Percentiles rank a stretch among this genome's conserved stretches.
These are phyloP conservation scores for Trifolium repens DNA, from an alignment of 306 rosid genomes.

Conservation along the genomic window DNA sequence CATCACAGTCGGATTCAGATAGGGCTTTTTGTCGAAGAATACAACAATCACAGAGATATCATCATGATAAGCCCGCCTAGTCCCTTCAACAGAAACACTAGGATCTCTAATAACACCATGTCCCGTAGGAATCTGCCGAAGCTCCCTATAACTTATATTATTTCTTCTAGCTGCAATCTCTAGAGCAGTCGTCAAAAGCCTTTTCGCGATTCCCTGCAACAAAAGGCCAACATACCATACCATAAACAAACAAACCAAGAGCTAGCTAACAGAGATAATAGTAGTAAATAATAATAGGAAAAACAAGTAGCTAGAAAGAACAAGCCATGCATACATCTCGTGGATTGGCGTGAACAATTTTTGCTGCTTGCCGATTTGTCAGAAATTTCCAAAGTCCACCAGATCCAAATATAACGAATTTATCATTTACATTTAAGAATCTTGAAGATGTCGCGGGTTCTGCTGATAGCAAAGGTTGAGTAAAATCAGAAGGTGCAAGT, in stretches of 20 bases:
- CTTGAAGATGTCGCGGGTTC: neutral
- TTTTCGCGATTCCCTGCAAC: too few relatives aligned
- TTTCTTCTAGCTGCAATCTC: too few relatives aligned
- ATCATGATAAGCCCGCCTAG: neutral
- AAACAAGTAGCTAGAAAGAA: neutral
- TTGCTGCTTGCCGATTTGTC: neutral
- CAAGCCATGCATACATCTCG: neutral
- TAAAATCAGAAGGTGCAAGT: neutral
- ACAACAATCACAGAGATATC: neutral
- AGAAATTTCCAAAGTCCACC: neutral
- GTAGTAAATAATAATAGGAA: neutral
- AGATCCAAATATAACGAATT: neutral
- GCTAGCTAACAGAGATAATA: too few relatives aligned
- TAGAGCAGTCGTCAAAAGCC: too few relatives aligned
- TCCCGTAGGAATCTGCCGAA: neutral
- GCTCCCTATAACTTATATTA: neutral
- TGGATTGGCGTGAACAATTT: neutral
- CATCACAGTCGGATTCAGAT: neutral
- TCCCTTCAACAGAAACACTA: conserved; percentile 3
- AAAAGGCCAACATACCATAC: too few relatives aligned
- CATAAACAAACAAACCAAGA: too few relatives aligned
- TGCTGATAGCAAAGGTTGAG: neutral
- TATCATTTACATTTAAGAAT: neutral
- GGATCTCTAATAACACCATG: neutral
- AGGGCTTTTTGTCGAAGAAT: neutral